Evolutionary conservation across 371 early-diverging fungal genomes (phyloP).

Genomic region (Apophysomyces elegans): DNA sequence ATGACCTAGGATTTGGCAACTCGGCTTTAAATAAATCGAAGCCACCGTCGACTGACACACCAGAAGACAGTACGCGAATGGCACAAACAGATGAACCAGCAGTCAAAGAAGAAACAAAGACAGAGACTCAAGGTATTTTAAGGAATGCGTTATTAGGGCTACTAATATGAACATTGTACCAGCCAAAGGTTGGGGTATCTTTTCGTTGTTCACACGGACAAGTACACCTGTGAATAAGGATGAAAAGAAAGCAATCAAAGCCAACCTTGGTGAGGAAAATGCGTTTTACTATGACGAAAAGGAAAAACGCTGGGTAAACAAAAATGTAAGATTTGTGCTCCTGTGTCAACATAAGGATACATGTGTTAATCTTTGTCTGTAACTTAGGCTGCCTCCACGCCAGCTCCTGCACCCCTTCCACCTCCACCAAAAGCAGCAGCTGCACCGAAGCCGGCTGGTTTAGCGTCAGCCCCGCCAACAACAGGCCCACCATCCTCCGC

Average conservation of each 20-base stretch:
- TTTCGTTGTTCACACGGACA: constrained; percentile 49
- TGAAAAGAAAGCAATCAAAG: constrained; percentile 58
- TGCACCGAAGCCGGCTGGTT: background rate
- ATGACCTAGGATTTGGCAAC: constrained; percentile 66
- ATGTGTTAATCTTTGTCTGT: background rate
- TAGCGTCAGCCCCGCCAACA: background rate
- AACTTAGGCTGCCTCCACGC: constrained; percentile 10
- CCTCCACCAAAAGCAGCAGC: constrained; percentile 29
- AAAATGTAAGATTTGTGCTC: constrained; percentile 29
- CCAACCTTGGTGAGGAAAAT: constrained; percentile 72
- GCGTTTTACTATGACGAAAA: constrained; percentile 73
- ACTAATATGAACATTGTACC: constrained; percentile 17
- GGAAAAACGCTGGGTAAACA: constrained; percentile 64
- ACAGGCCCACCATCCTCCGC: background rate
- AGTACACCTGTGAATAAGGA: constrained; percentile 43
- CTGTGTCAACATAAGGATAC: no score
- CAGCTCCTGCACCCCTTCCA: constrained; percentile 34
- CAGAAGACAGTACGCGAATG: constrained; percentile 6
- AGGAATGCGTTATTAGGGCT: constrained; percentile 11
- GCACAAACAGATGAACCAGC: constrained; percentile 18
- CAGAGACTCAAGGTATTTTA: constrained; percentile 21
- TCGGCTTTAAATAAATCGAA: constrained; percentile 31
- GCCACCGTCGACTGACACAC: constrained; percentile 13
- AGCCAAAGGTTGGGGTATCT: constrained; percentile 54
- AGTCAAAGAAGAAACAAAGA: constrained; percentile 22